Evolutionary conservation across 148 eudicot genomes (phyloP).

Genomic region (Agrostemma githago): DNA sequence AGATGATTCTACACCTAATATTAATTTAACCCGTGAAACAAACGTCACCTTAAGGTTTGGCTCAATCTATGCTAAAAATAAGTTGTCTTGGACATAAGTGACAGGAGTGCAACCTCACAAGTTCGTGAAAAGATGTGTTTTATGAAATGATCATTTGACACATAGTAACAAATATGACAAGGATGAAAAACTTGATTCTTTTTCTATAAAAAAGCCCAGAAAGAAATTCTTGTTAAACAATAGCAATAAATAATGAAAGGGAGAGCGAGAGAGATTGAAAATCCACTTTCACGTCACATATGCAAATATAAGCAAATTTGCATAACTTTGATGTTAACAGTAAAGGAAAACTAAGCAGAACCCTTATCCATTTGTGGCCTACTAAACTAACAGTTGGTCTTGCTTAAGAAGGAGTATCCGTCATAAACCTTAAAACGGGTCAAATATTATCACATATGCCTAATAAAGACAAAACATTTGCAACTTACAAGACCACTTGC

Average conservation of each 20-base stretch:
- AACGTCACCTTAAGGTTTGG: not conserved
- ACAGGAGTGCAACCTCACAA: not conserved
- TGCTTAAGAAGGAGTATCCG: no score
- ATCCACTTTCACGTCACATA: not conserved
- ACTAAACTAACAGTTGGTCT: not conserved
- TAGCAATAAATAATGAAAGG: no score
- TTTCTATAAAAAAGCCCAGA: not conserved
- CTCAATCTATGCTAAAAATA: not conserved
- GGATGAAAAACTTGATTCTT: not conserved
- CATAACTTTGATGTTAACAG: slow-evolving; percentile 1
- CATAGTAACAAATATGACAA: not conserved
- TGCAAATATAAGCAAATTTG: not conserved
- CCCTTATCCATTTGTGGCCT: not conserved
- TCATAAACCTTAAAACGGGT: no score
- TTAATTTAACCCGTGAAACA: no score
- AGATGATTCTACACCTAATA: no score
- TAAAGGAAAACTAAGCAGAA: not conserved
- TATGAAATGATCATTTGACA: not conserved
- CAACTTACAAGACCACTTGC: no score
- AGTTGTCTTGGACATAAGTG: not conserved
- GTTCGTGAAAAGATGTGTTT: not conserved
- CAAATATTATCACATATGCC: no score
- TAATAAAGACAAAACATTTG: no score
- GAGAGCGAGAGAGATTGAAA: not conserved
- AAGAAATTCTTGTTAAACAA: not conserved